A percentile compares a stretch with the other conserved stretches of the same genome.
These are phyloP conservation scores for Ilyonectria sp. DNA, from an alignment of 2,329 filamentous ascomycete genomes.

Conservation along the genomic window DNA sequence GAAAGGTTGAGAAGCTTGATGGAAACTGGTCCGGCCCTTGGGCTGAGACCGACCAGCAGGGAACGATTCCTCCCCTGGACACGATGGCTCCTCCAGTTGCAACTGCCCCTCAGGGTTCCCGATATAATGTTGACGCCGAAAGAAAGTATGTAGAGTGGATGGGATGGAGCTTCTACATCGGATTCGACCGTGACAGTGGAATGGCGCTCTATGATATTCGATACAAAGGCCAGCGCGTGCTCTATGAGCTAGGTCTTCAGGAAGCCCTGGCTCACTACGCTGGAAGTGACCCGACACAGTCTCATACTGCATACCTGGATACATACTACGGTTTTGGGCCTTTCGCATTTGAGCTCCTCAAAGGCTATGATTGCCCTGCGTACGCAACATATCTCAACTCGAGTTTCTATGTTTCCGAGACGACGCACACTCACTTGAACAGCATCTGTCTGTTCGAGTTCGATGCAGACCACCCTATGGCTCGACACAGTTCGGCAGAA, in stretches of 20 bases:
- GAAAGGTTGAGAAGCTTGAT: conserved; percentile 25
- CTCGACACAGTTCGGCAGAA: conserved; percentile 48
- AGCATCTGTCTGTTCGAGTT: conserved; percentile 71
- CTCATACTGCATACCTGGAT: conserved; percentile 63
- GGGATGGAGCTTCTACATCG: conserved; percentile 63
- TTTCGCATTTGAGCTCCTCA: conserved; percentile 61
- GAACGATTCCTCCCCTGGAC: conserved; percentile 22
- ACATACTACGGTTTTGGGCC: conserved; percentile 64
- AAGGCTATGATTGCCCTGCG: conserved; percentile 67
- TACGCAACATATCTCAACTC: conserved; percentile 66
- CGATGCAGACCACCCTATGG: conserved; percentile 64
- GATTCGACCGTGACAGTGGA: conserved; percentile 63
- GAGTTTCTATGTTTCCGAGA: conserved; percentile 60
- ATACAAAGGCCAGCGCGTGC: conserved; percentile 68
- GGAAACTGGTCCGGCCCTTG: conserved; percentile 23
- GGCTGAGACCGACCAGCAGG: conserved; percentile 26
- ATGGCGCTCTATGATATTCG: conserved; percentile 66
- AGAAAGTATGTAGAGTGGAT: conserved; percentile 29
- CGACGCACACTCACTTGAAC: conserved; percentile 61
- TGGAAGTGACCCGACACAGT: conserved; percentile 62
- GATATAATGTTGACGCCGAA: conserved; percentile 22
- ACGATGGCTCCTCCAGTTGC: conserved; percentile 24
- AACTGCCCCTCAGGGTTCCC: conserved; percentile 11
- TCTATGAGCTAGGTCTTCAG: conserved; percentile 70
- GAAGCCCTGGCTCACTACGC: conserved; percentile 70